Conservation (phyloP, 2,329 filamentous ascomycete species). For the Aspergillus bombycis region DNA sequence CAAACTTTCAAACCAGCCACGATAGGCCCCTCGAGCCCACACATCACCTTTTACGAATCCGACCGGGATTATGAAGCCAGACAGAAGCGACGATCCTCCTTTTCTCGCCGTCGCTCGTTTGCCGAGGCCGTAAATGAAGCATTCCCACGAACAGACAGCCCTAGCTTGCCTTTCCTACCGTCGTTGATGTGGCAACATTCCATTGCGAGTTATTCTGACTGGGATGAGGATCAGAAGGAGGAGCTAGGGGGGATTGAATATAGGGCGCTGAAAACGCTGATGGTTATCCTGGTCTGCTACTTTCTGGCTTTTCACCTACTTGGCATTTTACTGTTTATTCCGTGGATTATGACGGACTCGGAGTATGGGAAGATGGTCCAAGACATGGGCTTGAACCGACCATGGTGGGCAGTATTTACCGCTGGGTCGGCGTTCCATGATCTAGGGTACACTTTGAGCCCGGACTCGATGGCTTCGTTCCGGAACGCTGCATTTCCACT, state of each 20-base stretch:
- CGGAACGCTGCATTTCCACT: constrained; percentile 73
- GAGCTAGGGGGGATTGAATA: constrained; percentile 95
- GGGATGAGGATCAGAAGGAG: constrained; percentile 85
- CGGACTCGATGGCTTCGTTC: constrained; percentile 91
- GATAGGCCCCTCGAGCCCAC: constrained; percentile 22
- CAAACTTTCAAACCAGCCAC: constrained; percentile 14
- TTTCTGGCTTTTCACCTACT: constrained; percentile 79
- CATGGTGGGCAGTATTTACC: constrained; percentile 90
- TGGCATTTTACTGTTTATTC: constrained; percentile 69
- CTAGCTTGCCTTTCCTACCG: constrained; percentile 60
- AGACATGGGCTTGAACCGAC: constrained; percentile 59
- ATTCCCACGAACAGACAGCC: neutral
- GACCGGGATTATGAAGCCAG: constrained; percentile 16
- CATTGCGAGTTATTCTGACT: constrained; percentile 85
- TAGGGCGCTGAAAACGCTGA: constrained; percentile 80
- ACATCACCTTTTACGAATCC: constrained; percentile 33
- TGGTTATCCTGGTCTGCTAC: constrained; percentile 73
- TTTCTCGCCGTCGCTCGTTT: constrained; percentile 25
- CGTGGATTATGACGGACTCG: constrained; percentile 71
- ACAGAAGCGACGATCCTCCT: constrained; percentile 23
- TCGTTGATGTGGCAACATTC: constrained; percentile 92
- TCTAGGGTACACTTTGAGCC: constrained; percentile 83
- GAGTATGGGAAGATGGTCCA: constrained; percentile 66
- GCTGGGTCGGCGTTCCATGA: constrained; percentile 87
- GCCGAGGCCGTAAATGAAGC: constrained; percentile 17